Evolutionary conservation across 1,284 basidiomycete species (phyloP), one percentile per base, ranked within the genome.

Genomic region (Papiliotrema flavescens): DNA sequence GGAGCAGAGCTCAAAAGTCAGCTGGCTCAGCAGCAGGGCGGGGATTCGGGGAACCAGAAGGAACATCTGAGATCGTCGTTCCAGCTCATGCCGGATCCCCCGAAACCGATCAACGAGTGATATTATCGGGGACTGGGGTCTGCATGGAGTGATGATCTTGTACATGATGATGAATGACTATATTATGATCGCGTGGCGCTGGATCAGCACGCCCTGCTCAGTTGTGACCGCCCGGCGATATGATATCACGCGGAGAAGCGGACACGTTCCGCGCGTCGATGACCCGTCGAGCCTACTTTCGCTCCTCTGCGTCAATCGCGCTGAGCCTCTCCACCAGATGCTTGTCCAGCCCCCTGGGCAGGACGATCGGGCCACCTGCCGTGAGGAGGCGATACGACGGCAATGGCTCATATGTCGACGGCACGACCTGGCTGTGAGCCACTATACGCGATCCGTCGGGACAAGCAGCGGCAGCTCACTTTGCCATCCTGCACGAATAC

Each of bases 401-500:
- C 20, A 67, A 51, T 9, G 73, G 64, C 47, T 71, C 69, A 55
- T 76, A 77, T 8, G 74, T 76, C 0, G 62, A 62, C 2, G 72
- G 47, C 1, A 72, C 56, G 56, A 73, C 57, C 74, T 76, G 55
- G 14, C 8, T 3, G 20, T 45, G 35, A 40, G 23, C 24, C 4
- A 19, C 24, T 3, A 19, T 47, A 28, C 41, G 8, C 28, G 4
- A 5, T 47, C 46, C 45, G 20, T 40, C 9, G 37, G 4, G 37
- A 2, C 19, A 48, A 22, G 24, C 32, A 41, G 36, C 4, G 5
- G n/a, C n/a, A 4, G 62, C 67, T 19, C 37, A 76, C 72, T 57
- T 76, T 73, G 44, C 71, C 71, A 22, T 67, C 64, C 59, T 74
- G 55, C 3, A 77, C 74, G 49, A 74, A 76, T 9, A 77, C 67